phyloP scores from a whole-genome alignment of 352 stramenopile species.

The Aphanomyces euteiches region DNA sequence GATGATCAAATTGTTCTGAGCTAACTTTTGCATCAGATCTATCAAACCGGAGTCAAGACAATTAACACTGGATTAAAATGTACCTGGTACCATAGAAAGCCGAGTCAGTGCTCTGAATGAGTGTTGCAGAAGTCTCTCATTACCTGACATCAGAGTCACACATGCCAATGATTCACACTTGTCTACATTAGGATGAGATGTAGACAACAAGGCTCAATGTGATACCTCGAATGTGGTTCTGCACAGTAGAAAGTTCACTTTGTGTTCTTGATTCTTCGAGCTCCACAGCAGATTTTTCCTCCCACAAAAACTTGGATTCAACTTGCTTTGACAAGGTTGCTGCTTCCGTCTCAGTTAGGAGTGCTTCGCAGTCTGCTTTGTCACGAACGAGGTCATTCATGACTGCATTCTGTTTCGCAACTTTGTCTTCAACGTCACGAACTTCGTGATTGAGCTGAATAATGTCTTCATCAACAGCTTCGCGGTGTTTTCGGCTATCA shows the following conservation, averaged over 20 bases:
- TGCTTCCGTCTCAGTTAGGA: constrained; percentile 16
- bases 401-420: not conserved
- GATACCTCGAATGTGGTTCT: constrained; percentile 11
- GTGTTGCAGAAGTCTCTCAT: constrained; percentile 16
- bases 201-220: not conserved
- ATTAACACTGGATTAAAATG: not conserved
- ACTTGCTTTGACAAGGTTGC: constrained; percentile 4
- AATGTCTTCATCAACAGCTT: not conserved
- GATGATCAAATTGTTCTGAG: constrained; percentile 2
- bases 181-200: constrained; percentile 16
- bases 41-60: not conserved
- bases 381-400: not conserved
- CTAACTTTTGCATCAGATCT: constrained; percentile 14
- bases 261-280: not conserved
- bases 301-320: not conserved
- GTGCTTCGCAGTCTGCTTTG: not conserved
- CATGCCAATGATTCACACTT: constrained; percentile 22
- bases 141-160: not conserved
- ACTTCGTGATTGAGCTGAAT: not conserved
- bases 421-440: not conserved
- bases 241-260: not conserved
- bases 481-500: constrained; percentile 12
- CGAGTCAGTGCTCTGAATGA: constrained; percentile 3
- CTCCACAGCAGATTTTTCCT: not conserved
- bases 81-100: not conserved